phyloP scores from a whole-genome alignment of 805 yeast genomes.

The Cyberlindnera xishuangbannaensis region DNA sequence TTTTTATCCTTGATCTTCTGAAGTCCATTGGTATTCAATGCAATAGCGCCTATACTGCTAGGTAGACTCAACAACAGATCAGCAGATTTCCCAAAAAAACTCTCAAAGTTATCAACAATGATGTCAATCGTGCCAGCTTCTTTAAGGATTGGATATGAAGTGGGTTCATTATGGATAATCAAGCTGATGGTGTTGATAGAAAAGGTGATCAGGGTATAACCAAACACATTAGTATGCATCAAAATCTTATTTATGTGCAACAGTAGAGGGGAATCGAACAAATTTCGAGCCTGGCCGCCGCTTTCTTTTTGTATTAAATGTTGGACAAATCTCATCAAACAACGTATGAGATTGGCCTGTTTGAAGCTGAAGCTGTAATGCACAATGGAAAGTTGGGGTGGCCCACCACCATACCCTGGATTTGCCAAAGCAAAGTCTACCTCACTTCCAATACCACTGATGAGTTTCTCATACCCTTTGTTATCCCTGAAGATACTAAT shows the following conservation, averaged over 20 bases:
- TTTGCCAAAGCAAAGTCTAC: constrained; percentile 56
- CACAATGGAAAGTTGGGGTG: constrained; percentile 46
- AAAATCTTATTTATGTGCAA: constrained; percentile 54
- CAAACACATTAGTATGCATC: constrained; percentile 53
- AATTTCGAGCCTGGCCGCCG: constrained; percentile 78
- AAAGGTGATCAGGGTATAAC: constrained; percentile 54
- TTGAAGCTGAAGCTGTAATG: constrained; percentile 49
- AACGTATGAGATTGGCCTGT: constrained; percentile 54
- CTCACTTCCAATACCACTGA: constrained; percentile 57
- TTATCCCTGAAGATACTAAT: constrained; percentile 58
- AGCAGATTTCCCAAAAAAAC: constrained; percentile 50
- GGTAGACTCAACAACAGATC: constrained; percentile 59
- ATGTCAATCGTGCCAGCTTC: constrained; percentile 72
- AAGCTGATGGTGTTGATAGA: constrained; percentile 59
- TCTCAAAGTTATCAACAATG: constrained; percentile 51
- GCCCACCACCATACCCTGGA: constrained; percentile 54
- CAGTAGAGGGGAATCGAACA: constrained; percentile 81
- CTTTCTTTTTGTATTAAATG: constrained; percentile 65
- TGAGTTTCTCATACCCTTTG: constrained; percentile 60
- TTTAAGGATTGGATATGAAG: constrained; percentile 71
- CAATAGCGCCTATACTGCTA: constrained; percentile 75
- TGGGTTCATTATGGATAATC: constrained; percentile 86
- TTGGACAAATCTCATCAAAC: constrained; percentile 56
- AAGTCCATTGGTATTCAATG: constrained; percentile 71
- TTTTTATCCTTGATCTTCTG: constrained; percentile 40